Conservation (phyloP, 2,329 filamentous ascomycete genomes). For the Teratosphaeria pseudoeucalypti region DNA sequence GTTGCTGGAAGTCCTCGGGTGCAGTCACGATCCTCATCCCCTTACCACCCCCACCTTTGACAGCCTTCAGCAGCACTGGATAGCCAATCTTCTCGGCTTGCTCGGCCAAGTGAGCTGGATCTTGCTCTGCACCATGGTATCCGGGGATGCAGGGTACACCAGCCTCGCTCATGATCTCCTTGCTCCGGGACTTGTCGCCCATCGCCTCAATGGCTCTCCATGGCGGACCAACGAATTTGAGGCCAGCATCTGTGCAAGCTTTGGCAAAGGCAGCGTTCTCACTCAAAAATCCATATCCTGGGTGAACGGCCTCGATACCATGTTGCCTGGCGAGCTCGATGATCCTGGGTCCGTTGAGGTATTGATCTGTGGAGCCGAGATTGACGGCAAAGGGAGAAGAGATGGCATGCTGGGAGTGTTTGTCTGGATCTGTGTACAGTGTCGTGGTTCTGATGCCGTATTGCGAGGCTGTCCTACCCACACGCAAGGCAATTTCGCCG, state of each 20-base stretch:
- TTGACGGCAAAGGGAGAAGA: conserved; percentile 75
- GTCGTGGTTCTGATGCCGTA: conserved; percentile 91
- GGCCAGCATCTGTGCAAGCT: conserved; percentile 76
- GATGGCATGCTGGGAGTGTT: conserved; percentile 74
- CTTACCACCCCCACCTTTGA: conserved; percentile 58
- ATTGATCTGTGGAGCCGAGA: conserved; percentile 71
- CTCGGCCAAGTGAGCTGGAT: conserved; percentile 48
- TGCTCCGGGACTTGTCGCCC: conserved; percentile 86
- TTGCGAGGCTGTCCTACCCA: conserved; percentile 74
- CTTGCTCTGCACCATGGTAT: conserved; percentile 82
- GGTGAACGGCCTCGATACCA: conserved; percentile 84
- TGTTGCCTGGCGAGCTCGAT: conserved; percentile 77
- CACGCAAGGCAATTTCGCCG: conserved; percentile 90
- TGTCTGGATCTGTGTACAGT: conserved; percentile 88
- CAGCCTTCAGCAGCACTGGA: conserved; percentile 55
- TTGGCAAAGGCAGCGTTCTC: conserved; percentile 88
- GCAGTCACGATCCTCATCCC: conserved; percentile 55
- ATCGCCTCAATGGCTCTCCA: conserved; percentile 66
- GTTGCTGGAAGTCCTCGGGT: conserved; percentile 48
- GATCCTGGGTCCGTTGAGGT: conserved; percentile 88
- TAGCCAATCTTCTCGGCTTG: conserved; percentile 65
- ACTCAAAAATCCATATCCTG: conserved; percentile 87
- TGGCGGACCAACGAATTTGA: conserved; percentile 90
- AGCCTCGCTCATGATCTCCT: conserved; percentile 94
- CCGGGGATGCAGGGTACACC: conserved; percentile 93